Evolutionary conservation across 1,284 basidiomycete genomes (phyloP), one percentile per base, ranked within the genome.

Genomic region (Cutaneotrichosporon dermatis): DNA sequence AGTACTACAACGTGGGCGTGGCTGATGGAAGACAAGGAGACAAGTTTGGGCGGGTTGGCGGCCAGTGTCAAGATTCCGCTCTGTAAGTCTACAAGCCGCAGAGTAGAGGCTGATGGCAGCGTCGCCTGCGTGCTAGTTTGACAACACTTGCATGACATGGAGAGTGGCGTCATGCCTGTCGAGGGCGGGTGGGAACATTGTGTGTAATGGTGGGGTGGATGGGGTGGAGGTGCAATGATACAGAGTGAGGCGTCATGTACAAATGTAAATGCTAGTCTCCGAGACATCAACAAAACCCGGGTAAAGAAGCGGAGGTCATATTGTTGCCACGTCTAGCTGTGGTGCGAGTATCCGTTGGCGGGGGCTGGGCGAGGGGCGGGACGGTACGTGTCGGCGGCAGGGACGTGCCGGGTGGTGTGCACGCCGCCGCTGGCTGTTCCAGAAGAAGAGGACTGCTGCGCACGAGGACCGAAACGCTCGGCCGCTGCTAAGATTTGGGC

Each of bases 11-110:
- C 33, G 40, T 4, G 6, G 12, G 11, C 4, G 10, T 9, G 7
- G 49, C 48, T 53, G 42, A 54, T 40, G 5, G 13, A 44, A 69
- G 69, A 94, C 75, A 94, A 94, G 75, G 92, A 95, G 79, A 95
- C 92, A 2, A 90, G 88, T 76, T 83, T 79, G 6, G 72, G 75
- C 12, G 78, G 78, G 8, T 62, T 93, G 65, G 92, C 91, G 48
- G 88, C 85, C 7, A 84, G 83, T 37, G 87, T 90, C 61, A 86
- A 82, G 76, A 89, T 90, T 65, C 88, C 88, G 2, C 73, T 90
- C 52, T 86, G 71, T 72, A 46, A 66, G 70, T 63, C n/a, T n/a
- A n/a, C n/a, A n/a, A n/a, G n/a, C n/a, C n/a, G n/a, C n/a, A n/a
- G n/a, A n/a, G n/a, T n/a, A n/a, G n/a, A n/a, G n/a, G n/a, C 53